Evolutionary conservation across 768 basidiomycete species (phyloP).

Genomic region (Suillus subaureus): DNA sequence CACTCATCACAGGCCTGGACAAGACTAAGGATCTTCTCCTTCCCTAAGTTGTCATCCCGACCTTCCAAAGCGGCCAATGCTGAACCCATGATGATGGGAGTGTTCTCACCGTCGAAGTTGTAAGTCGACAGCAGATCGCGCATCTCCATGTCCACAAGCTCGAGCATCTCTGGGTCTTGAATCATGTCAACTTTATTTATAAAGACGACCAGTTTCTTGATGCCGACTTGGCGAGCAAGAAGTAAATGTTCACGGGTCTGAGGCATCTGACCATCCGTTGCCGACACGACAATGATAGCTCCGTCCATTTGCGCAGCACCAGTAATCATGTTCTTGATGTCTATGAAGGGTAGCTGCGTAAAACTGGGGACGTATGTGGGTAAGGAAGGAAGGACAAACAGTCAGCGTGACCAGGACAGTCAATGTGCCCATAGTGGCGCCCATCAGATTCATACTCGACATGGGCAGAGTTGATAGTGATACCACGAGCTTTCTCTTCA

Average conservation of each 20-base stretch:
- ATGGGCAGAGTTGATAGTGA: constrained; percentile 98
- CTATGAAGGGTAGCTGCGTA: constrained; percentile 38
- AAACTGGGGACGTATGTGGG: constrained; percentile 12
- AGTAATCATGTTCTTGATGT: constrained; percentile 99
- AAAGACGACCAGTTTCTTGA: constrained; percentile 97
- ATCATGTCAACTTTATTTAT: constrained; percentile 99
- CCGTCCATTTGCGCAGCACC: constrained; percentile 99
- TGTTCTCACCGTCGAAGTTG: constrained; percentile 96
- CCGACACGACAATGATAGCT: constrained; percentile 94
- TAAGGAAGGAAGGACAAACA: constrained; percentile 51
- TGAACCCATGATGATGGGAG: constrained; percentile 98
- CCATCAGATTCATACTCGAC: constrained; percentile 94
- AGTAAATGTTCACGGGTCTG: constrained; percentile 98
- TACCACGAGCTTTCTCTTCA: constrained; percentile 98
- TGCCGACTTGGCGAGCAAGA: constrained; percentile 96
- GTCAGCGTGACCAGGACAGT: constrained; percentile 96
- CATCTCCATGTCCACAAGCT: constrained; percentile 99
- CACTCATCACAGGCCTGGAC: constrained; percentile 88
- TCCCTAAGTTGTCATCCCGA: constrained; percentile 77
- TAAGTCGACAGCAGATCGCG: constrained; percentile 90
- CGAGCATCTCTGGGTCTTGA: constrained; percentile 96
- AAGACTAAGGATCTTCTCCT: constrained; percentile 77
- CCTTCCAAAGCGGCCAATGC: constrained; percentile 95
- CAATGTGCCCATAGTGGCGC: constrained; percentile 97
- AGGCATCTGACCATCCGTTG: constrained; percentile 99